Evolutionary conservation across 78 protist species (phyloP), one percentile per base, ranked within the genome.

Genomic region (Acrasis kona): DNA sequence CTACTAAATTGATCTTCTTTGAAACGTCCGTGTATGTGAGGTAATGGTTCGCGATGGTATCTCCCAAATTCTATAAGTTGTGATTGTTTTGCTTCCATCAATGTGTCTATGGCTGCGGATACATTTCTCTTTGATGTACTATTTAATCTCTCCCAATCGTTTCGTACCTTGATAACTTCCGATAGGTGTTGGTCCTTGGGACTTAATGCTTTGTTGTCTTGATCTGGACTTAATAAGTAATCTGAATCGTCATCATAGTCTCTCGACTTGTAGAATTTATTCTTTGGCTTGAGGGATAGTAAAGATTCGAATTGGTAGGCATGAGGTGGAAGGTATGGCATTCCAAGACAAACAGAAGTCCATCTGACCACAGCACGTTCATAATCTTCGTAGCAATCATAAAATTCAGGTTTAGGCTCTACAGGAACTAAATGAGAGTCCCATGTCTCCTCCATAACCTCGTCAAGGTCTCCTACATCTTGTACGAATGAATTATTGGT

Each of bases 351-450:
- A n/a, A 50, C 61, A 19, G 19, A 50, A 50, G 61, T n/a, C 61
- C 61, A 50, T n/a, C 61, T 19, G 19, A 50, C 34, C 61, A 50
- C 19, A 50, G 61, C 61, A 50, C 19, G 61, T 50, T 50, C 61
- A 50, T 50, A 50, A n/a, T 50, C 61, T 50, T 50, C 61, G 19
- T n/a, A 50, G 19, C 34, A n/a, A n/a, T 19, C 19, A 50, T 50
- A 50, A 50, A 50, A 50, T 50, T 50, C 61, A 50, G 61, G 61
- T 50, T 50, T 50, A n/a, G 61, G 61, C 19, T 50, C 61, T n/a
- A 50, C 19, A n/a, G 61, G 61, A n/a, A 50, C 61, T n/a, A 50
- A 19, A n/a, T 50, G 61, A n/a, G 61, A 50, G 19, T 50, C 61
- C 61, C 61, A 50, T 50, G 61, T 50, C 19, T 50, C 61, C 19